phyloP scores from a whole-genome alignment of 331 rosid species.

The Cydonia oblonga region DNA sequence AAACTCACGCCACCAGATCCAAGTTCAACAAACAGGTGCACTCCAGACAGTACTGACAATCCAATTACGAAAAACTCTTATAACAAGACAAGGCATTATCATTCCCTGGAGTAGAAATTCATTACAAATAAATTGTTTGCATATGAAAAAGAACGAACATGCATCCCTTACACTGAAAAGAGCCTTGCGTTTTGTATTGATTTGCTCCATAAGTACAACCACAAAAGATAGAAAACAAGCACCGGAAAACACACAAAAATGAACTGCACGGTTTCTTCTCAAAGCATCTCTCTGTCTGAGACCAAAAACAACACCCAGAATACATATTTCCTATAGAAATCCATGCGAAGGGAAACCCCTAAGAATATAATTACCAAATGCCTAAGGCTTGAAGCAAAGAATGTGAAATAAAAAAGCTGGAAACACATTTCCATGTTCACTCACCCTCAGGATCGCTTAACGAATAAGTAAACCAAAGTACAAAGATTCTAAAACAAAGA shows the following conservation, averaged over 20 bases:
- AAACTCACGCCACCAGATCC: neutral
- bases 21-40: neutral
- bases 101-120: neutral
- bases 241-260: slow-evolving; percentile 43
- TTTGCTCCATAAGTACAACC: slow-evolving; percentile 36
- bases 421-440: slow-evolving; percentile 11
- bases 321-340: slow-evolving; percentile 36
- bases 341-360: slow-evolving; percentile 23
- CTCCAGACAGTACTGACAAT: neutral
- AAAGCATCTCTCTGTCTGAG: slow-evolving; percentile 41
- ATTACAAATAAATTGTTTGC: neutral
- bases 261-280: slow-evolving; percentile 52
- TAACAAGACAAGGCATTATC: neutral
- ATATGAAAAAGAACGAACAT: neutral
- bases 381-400: slow-evolving; percentile 45
- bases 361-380: slow-evolving; percentile 21
- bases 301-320: slow-evolving; percentile 53
- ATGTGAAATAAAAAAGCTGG: slow-evolving; percentile 27
- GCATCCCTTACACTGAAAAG: slow-evolving; percentile 47
- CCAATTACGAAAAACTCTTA: neutral
- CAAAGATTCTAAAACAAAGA: slow-evolving; percentile 30
- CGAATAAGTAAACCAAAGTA: slow-evolving; percentile 46
- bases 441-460: slow-evolving; percentile 48
- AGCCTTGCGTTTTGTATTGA: slow-evolving; percentile 39
- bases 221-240: slow-evolving; percentile 35